A percentile compares a stretch with the other conserved stretches of the same genome.
phyloP scores from a whole-genome alignment of 2,329 filamentous ascomycete genomes.

The Pseudogymnoascus sp. region DNA sequence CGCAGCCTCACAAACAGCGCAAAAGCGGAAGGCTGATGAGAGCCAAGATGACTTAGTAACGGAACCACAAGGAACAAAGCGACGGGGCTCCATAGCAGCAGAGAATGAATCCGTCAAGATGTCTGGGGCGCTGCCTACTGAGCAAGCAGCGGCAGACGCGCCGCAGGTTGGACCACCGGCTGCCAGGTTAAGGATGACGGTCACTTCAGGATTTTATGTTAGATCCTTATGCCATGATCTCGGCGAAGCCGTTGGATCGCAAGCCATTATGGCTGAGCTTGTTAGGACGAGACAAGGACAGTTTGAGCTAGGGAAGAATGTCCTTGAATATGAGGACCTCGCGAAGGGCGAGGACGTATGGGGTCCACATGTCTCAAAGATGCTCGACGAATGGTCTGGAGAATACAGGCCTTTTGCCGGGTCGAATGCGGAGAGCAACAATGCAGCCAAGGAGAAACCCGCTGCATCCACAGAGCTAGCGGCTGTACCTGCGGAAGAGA shows the following conservation, averaged over 20 bases:
- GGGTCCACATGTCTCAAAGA: constrained; percentile 63
- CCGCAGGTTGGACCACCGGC: constrained; percentile 59
- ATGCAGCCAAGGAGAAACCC: not conserved
- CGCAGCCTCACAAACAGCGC: constrained; percentile 27
- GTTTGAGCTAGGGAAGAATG: constrained; percentile 67
- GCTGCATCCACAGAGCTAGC: not conserved
- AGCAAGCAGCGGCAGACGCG: constrained; percentile 17
- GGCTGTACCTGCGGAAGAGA: not conserved
- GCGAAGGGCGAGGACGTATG: constrained; percentile 71
- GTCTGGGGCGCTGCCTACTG: constrained; percentile 26
- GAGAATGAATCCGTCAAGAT: constrained; percentile 21
- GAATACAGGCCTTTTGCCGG: constrained; percentile 14
- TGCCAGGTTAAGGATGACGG: constrained; percentile 78
- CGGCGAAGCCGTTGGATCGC: constrained; percentile 71
- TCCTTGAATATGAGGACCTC: constrained; percentile 72
- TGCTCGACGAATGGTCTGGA: constrained; percentile 38
- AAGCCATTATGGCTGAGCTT: constrained; percentile 79
- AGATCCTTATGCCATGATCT: constrained; percentile 90
- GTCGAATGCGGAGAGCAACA: constrained; percentile 6
- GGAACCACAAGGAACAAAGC: constrained; percentile 23
- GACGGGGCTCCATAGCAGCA: constrained; percentile 15
- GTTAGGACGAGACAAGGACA: constrained; percentile 74
- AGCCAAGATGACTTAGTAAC: constrained; percentile 26
- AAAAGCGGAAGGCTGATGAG: constrained; percentile 27
- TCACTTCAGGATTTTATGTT: constrained; percentile 94